Percentiles rank a stretch among this genome's conserved stretches.
These are phyloP conservation scores for Lotus japonicus DNA, from an alignment of 306 rosid species.

Conservation along the genomic window DNA sequence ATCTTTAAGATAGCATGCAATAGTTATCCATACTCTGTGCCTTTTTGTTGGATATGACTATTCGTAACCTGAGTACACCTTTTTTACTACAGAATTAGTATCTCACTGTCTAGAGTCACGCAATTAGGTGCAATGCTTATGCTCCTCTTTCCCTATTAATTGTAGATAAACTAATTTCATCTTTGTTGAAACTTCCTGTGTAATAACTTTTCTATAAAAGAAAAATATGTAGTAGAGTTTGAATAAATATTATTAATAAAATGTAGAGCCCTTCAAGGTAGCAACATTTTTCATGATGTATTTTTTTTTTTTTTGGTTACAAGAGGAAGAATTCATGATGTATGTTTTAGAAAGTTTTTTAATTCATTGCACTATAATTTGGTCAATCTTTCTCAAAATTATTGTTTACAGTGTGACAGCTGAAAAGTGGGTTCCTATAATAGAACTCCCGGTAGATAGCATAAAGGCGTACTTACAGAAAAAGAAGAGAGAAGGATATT, in stretches of 20 bases:
- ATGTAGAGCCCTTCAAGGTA: too few relatives aligned
- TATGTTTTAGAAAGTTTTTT: not conserved
- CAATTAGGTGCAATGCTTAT: not conserved
- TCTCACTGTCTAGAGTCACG: too few relatives aligned
- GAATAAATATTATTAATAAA: too few relatives aligned
- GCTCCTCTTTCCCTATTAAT: not conserved
- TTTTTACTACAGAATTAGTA: not conserved
- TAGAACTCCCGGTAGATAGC: conserved; percentile 83
- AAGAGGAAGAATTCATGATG: too few relatives aligned
- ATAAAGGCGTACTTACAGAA: conserved; percentile 72
- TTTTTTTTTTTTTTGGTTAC: too few relatives aligned
- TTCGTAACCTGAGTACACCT: not conserved
- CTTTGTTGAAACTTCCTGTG: not conserved
- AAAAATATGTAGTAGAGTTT: not conserved
- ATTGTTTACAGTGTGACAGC: conserved; percentile 79
- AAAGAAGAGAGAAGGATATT: conserved; percentile 85
- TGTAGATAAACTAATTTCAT: not conserved
- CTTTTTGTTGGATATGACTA: not conserved
- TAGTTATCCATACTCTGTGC: not conserved
- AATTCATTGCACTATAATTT: not conserved
- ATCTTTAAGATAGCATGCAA: not conserved
- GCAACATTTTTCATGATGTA: too few relatives aligned
- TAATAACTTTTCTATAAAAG: not conserved
- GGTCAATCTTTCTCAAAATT: not conserved
- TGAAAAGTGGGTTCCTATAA: conserved; percentile 94